A percentile compares a stretch with the other conserved stretches of the same genome.
These are phyloP conservation scores for Fusarium verrucosum DNA, from an alignment of 2,329 filamentous ascomycete genomes.

Conservation along the genomic window DNA sequence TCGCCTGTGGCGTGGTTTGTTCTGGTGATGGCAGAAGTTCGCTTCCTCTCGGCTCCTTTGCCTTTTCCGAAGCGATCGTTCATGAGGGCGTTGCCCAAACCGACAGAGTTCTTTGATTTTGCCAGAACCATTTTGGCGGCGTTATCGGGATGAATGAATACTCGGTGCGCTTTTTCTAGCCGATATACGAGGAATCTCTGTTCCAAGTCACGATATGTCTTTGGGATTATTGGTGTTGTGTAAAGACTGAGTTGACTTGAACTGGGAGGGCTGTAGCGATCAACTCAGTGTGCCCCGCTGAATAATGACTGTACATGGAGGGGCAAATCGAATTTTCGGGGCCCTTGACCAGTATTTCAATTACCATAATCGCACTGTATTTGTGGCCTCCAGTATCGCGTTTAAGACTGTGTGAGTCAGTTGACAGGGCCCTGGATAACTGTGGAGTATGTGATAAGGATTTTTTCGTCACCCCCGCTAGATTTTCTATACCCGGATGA, in stretches of 20 bases:
- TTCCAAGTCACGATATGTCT: constrained; percentile 20
- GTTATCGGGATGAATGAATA: not conserved
- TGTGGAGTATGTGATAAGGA: constrained; percentile 43
- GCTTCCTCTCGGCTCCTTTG: constrained; percentile 84
- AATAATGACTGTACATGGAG: constrained; percentile 57
- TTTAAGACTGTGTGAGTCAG: constrained; percentile 46
- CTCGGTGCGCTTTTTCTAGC: not conserved
- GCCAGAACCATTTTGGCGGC: constrained; percentile 66
- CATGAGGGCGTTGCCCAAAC: constrained; percentile 97
- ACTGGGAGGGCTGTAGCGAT: constrained; percentile 31
- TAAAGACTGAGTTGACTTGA: constrained; percentile 29
- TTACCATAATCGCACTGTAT: constrained; percentile 45
- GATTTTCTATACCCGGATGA: constrained; percentile 45
- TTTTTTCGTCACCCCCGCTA: constrained; percentile 45
- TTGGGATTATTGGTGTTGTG: constrained; percentile 25
- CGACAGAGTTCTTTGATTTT: constrained; percentile 95
- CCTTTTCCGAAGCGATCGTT: constrained; percentile 97
- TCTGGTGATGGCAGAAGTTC: constrained; percentile 66
- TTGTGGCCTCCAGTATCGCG: accelerated
- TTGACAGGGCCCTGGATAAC: constrained; percentile 36
- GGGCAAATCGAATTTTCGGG: constrained; percentile 57
- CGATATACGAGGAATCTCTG: constrained; percentile 22
- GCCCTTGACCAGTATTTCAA: constrained; percentile 14
- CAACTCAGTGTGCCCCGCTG: constrained; percentile 46
- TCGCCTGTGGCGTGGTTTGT: constrained; percentile 84